A percentile compares a stretch with the other conserved stretches of the same genome.
Conservation (phyloP, 257 asterid genomes). For the Solanum gandarillasii region DNA sequence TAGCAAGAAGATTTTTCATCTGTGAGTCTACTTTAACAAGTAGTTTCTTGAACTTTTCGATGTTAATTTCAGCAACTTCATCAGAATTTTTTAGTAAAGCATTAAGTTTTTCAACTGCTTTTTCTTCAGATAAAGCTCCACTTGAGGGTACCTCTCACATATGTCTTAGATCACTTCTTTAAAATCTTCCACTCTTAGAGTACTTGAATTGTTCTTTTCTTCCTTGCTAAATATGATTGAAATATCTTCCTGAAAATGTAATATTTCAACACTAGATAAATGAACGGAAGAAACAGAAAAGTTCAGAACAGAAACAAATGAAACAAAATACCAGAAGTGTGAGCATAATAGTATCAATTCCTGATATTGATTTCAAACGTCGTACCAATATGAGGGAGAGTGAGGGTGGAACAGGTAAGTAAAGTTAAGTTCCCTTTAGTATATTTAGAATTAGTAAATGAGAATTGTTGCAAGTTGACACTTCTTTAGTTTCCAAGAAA, state of each 20-base stretch:
- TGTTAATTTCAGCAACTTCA: conserved; percentile 40
- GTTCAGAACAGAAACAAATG: no score
- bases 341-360: no score
- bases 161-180: conserved; percentile 71
- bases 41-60: conserved; percentile 63
- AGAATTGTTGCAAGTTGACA: no score
- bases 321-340: no score
- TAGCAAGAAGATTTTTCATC: conserved; percentile 80
- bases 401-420: no score
- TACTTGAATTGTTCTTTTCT: conserved; percentile 56
- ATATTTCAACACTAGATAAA: no score
- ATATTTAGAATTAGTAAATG: no score
- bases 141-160: conserved; percentile 75
- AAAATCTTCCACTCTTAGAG: conserved; percentile 53
- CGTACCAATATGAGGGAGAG: no score
- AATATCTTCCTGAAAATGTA: conserved; percentile 63
- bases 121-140: conserved; percentile 56
- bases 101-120: conserved; percentile 39
- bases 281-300: no score
- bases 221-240: conserved; percentile 71
- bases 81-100: conserved; percentile 37
- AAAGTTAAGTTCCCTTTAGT: no score
- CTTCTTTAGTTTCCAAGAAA: no score
- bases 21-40: conserved; percentile 70
- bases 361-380: no score